Percentiles rank a stretch among this genome's conserved stretches.
Conservation (phyloP, 306 rosid species). For the barrel medic (Medicago truncatula) region DNA sequence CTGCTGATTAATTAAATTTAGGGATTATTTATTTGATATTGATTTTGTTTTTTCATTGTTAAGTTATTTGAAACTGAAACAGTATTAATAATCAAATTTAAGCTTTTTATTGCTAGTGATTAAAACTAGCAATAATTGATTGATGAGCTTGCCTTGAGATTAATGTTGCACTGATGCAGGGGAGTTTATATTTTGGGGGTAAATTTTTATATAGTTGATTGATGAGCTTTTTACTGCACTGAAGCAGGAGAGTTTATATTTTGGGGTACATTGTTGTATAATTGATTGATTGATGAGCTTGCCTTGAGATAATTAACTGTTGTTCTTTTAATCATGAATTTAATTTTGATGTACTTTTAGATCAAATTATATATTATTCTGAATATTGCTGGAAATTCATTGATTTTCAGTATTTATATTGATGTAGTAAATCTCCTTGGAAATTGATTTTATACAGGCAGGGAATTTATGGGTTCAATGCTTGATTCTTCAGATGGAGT, state of each 20-base stretch:
- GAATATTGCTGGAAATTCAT: conserved; percentile 16
- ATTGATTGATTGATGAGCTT: conserved; percentile 18
- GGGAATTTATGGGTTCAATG: conserved; percentile 36
- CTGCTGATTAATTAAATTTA: no score
- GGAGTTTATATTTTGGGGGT: no score
- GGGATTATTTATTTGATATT: no score
- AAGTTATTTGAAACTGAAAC: no score
- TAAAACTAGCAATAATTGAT: no score
- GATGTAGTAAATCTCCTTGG: conserved; percentile 13
- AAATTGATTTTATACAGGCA: conserved; percentile 19
- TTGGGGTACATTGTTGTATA: neutral
- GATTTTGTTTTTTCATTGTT: no score
- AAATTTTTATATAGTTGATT: no score
- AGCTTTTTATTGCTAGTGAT: neutral
- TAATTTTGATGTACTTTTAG: conserved; percentile 6
- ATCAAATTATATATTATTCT: neutral
- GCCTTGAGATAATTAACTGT: neutral
- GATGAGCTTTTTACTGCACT: neutral
- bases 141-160: no score
- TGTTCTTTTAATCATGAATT: conserved; percentile 7
- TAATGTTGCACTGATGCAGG: no score
- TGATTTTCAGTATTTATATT: conserved; percentile 4
- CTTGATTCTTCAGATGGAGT: conserved; percentile 53
- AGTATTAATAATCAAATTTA: neutral
- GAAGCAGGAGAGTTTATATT: neutral